Conservation (phyloP, 1,284 basidiomycete genomes). For the Ustilago crameri region DNA sequence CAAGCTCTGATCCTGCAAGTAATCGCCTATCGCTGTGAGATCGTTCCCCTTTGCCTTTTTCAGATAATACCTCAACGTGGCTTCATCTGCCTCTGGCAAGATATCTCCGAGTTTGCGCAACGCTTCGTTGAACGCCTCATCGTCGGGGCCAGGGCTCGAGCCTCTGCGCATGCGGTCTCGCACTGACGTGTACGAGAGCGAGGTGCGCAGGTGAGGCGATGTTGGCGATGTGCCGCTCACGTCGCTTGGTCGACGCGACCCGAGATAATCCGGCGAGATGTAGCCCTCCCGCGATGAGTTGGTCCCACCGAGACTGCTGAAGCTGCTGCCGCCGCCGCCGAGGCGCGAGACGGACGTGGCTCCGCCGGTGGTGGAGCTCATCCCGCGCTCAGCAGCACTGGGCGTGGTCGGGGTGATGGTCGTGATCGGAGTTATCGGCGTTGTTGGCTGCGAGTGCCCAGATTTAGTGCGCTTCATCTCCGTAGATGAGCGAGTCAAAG, state of each 20-base stretch:
- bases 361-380: slow-evolving; percentile 9
- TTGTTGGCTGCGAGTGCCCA: slow-evolving; percentile 7
- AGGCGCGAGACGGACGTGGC: slow-evolving; percentile 37
- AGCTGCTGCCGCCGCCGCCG: slow-evolving; percentile 21
- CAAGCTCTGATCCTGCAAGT: slow-evolving; percentile 55
- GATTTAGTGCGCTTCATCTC: slow-evolving; percentile 25
- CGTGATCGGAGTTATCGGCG: slow-evolving; percentile 8
- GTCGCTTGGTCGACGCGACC: slow-evolving; percentile 18
- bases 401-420: slow-evolving; percentile 31
- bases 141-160: slow-evolving; percentile 9
- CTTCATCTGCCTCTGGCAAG: slow-evolving; percentile 55
- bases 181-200: slow-evolving; percentile 38
- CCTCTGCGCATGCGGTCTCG: slow-evolving; percentile 30
- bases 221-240: slow-evolving; percentile 9
- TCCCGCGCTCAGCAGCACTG: slow-evolving; percentile 1
- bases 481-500: background rate
- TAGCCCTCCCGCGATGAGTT: slow-evolving; percentile 18
- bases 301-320: slow-evolving; percentile 10
- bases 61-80: slow-evolving; percentile 49
- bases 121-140: slow-evolving; percentile 40
- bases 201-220: slow-evolving; percentile 16
- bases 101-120: slow-evolving; percentile 55
- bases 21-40: slow-evolving; percentile 57
- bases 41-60: slow-evolving; percentile 56
- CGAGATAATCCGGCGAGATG: slow-evolving; percentile 18